Percentiles rank a stretch among this genome's conserved stretches.
Conservation (phyloP, 805 yeast genomes). For the Metschnikowia continentalis region DNA sequence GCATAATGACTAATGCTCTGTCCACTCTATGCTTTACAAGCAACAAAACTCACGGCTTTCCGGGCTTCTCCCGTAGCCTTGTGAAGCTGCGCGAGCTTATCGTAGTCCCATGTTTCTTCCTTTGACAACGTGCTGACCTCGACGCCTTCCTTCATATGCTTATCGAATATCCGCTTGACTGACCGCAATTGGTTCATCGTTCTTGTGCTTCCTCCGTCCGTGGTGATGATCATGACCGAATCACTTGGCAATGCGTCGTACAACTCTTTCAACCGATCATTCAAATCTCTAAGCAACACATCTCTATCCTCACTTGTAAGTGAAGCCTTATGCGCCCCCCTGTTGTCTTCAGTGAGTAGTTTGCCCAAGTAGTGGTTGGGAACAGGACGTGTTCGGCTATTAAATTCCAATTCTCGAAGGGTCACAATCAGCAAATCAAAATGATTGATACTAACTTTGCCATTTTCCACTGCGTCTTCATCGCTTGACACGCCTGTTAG, state of each 20-base stretch:
- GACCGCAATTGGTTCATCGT: constrained; percentile 45
- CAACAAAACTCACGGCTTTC: constrained; percentile 54
- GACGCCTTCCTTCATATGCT: constrained; percentile 39
- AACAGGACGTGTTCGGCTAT: constrained; percentile 23
- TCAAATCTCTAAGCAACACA: constrained; percentile 30
- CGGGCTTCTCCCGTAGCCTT: constrained; percentile 51
- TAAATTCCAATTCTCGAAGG: constrained; percentile 55
- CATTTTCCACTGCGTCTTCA: constrained; percentile 49
- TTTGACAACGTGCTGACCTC: constrained; percentile 39
- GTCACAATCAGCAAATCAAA: constrained; percentile 49
- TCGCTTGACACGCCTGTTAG: constrained; percentile 51
- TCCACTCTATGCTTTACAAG: constrained; percentile 15
- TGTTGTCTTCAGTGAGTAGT: constrained; percentile 3
- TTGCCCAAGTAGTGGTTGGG: constrained; percentile 22
- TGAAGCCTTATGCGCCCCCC: constrained; percentile 8
- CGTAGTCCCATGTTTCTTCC: constrained; percentile 51
- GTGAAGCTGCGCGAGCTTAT: constrained; percentile 45
- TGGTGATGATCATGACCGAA: constrained; percentile 55
- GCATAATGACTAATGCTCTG: not conserved
- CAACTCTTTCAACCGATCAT: constrained; percentile 43
- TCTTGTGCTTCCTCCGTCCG: constrained; percentile 60
- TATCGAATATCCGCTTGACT: constrained; percentile 40
- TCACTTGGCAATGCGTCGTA: constrained; percentile 52
- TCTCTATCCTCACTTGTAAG: constrained; percentile 8
- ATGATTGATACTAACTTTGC: constrained; percentile 33